Conservation (phyloP, 2,329 filamentous ascomycete species). For the Cyphellophora attinorum region DNA sequence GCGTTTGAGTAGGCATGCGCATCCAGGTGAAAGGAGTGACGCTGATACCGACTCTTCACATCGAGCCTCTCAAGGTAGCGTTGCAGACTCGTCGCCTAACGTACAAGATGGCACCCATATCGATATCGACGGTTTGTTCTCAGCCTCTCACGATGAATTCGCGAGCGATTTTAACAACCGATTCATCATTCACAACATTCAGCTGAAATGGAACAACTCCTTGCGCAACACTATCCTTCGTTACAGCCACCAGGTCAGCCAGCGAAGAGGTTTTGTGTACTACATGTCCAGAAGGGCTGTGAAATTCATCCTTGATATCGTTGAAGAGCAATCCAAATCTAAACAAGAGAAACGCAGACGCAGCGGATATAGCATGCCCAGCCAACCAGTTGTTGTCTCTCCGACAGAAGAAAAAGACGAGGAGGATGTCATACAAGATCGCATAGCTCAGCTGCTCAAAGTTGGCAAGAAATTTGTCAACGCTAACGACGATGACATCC, state of each 20-base stretch:
- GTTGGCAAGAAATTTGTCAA: conserved; percentile 77
- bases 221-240: conserved; percentile 91
- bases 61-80: conserved; percentile 14
- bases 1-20: conserved; percentile 43
- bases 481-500: conserved; percentile 48
- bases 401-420: conserved; percentile 44
- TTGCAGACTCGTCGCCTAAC: conserved; percentile 30
- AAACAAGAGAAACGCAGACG: conserved; percentile 35
- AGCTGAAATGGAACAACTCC: conserved; percentile 97
- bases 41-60: conserved; percentile 9
- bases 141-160: conserved; percentile 66
- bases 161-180: conserved; percentile 95
- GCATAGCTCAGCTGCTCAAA: conserved; percentile 73
- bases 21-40: conserved; percentile 35
- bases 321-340: conserved; percentile 80
- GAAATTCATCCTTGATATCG: conserved; percentile 96
- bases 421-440: conserved; percentile 64
- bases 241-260: conserved; percentile 95
- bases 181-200: conserved; percentile 95
- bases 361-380: conserved; percentile 8
- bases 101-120: conserved; percentile 35
- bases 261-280: conserved; percentile 91
- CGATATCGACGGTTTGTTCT: conserved; percentile 49
- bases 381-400: conserved; percentile 18
- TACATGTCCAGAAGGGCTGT: conserved; percentile 92